These are phyloP conservation scores for Solanum hybrid DNA, from an alignment of 305 asterid species.

Conservation along the genomic window DNA sequence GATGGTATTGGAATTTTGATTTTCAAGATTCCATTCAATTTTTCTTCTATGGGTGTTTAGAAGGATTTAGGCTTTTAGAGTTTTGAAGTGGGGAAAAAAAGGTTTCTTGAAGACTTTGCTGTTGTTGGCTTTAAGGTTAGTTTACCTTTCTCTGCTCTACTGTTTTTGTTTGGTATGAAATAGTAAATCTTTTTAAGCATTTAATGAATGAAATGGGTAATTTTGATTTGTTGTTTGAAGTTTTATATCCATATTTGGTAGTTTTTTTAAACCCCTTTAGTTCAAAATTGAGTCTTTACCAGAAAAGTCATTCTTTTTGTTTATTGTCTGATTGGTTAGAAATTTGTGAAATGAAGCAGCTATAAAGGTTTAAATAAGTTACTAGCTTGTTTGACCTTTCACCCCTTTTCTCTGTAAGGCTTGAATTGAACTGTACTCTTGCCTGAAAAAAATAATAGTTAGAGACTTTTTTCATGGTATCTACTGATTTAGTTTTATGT, in stretches of 20 bases:
- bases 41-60: neutral
- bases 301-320: neutral
- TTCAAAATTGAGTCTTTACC: neutral
- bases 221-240: neutral
- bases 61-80: neutral
- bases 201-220: neutral
- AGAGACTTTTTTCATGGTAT: neutral
- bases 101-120: neutral
- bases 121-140: constrained; percentile 5
- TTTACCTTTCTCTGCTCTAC: neutral
- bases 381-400: neutral
- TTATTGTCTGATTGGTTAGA: neutral
- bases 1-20: neutral
- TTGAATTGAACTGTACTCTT: neutral
- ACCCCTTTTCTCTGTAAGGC: neutral
- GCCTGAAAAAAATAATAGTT: neutral
- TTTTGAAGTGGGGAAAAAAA: neutral
- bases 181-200: neutral
- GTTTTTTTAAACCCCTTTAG: neutral
- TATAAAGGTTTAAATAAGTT: neutral
- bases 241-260: neutral
- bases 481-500: neutral
- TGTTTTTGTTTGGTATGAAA: neutral
- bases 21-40: neutral
- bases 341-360: neutral